These are phyloP conservation scores for Diphasiastrum complanatum DNA, from an alignment of 83 land plant species.

Conservation along the genomic window DNA sequence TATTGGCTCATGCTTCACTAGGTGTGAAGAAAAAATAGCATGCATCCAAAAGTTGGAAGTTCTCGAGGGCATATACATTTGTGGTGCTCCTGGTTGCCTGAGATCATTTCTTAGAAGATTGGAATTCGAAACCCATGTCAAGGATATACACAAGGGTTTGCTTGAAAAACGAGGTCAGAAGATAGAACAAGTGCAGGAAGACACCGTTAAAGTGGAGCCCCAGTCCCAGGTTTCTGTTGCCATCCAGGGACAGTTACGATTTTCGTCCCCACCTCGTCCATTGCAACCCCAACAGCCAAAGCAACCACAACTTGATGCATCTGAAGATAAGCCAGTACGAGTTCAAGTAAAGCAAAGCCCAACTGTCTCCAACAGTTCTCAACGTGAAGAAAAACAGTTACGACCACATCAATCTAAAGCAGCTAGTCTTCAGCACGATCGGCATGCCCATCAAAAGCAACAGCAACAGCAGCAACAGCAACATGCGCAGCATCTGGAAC, in stretches of 20 bases:
- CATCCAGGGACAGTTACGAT: slow-evolving; percentile 4
- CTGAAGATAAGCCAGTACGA: background rate
- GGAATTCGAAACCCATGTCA: slow-evolving; percentile 40
- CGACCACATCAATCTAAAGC: background rate
- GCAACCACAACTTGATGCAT: background rate
- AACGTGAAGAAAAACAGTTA: background rate
- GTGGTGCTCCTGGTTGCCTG: slow-evolving; percentile 48
- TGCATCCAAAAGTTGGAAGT: slow-evolving; percentile 42
- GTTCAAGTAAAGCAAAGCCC: background rate
- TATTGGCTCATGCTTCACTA: too few relatives aligned
- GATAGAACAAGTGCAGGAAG: too few relatives aligned
- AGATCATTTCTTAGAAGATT: slow-evolving; percentile 35
- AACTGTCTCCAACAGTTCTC: background rate
- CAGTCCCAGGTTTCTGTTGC: slow-evolving; percentile 1
- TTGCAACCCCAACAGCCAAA: background rate
- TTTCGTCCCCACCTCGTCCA: background rate
- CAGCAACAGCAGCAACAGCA: too few relatives aligned
- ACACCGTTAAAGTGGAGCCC: slow-evolving; percentile 6
- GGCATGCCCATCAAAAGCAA: background rate
- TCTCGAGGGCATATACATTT: slow-evolving; percentile 41
- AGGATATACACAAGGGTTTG: slow-evolving; percentile 23
- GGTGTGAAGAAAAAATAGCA: slow-evolving; percentile 41
- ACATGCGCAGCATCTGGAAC: background rate
- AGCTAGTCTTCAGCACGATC: too few relatives aligned
- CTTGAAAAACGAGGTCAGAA: background rate